Base-by-base conservation (phyloP, 1,284 basidiomycete genomes). In the Fistulinella cinereoalba region DNA sequence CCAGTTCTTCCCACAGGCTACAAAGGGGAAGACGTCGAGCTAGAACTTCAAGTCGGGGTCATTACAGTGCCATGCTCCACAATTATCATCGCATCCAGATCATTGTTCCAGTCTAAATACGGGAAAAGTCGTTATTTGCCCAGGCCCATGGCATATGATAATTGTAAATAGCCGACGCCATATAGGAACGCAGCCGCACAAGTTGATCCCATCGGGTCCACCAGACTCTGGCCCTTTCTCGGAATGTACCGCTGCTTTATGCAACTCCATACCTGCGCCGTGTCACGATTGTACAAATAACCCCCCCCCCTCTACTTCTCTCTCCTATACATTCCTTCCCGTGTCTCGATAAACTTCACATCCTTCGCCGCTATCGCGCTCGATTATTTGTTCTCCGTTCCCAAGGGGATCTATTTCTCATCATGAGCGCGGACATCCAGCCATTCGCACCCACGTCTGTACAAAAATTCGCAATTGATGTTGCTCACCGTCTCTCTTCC, bases 401-500 rank as follows among this genome's bases (percentile, higher is more conserved):
- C 46, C 54, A 60, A 56, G 47, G 43, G 22, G 40, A 52, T 61
- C 32, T 29, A 6, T 40, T 44, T 43, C 53, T 41, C 43, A 31
- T 46, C 46, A 50, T 51, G 46, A 19, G 46, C 46, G 46, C 49
- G 44, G 41, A 52, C 27, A 3, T 49, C 3, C 48, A 53, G 46
- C 50, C 55, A 33, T 52, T 50, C 44, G 46, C 56, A 43, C 45
- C 52, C 47, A 43, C 54, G 46, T 56, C 60, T 43, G 31, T 60
- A 40, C 65, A 60, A 48, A 59, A 57, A 53, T 56, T 60, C 36
- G 62, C 66, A 10, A 57, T 68, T 21, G 56, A 68, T 36, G 46
- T 64, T 37, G 69, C 68, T 16, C 33, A 56, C 41, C 62, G 61
- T 46, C 55, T 69, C 12, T 64, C 64, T 47, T 70, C 66, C 8